Evolutionary conservation across 768 basidiomycete species (phyloP), one percentile per base, ranked within the genome.

Genomic region (Dictyophora rubrovolvata): DNA sequence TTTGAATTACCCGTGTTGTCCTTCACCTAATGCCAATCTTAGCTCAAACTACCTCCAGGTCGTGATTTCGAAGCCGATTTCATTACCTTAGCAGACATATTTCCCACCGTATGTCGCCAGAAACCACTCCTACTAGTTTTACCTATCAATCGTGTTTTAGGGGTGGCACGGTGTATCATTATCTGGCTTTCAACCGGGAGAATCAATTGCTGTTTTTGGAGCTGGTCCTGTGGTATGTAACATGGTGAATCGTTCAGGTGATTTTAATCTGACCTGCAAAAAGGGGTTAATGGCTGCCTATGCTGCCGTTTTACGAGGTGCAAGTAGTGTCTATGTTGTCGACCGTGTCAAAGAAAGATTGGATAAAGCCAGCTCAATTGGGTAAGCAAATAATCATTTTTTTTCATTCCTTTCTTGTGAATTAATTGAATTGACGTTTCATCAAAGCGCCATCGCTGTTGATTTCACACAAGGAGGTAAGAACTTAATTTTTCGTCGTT

Each of bases 231-330:
- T 59, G 50, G 53, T 60, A 60, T 20, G 23, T 23, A 35, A 23
- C 12, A 11, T 28, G 6, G 16, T 48, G 16, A 47, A 22, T 23
- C 53, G 35, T 47, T n/a, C 11, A 53, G 35, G 10, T 37, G 23
- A 49, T 10, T 22, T 60, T 7, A 33, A 18, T 50, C 33, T 52
- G 18, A n/a, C 20, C 28, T 17, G 17, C 33, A 6, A 11, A 9
- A 14, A 59, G 57, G 80, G 80, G 1, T 74, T 82, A 36, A 82
- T 82, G 80, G 79, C 80, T 1, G 80, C 79, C 0, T 81, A 82
- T 63, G 79, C 79, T 37, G 80, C 80, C 1, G 63, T 73, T 6
- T 66, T 81, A 1, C 76, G 79, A 28, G 80, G 80, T 35, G 79
- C 80, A 0, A 60, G 55, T 1, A 72, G 77, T 28, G 76, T 81